phyloP scores from a whole-genome alignment of 768 basidiomycete genomes.

The Hypholoma sublateritium region DNA sequence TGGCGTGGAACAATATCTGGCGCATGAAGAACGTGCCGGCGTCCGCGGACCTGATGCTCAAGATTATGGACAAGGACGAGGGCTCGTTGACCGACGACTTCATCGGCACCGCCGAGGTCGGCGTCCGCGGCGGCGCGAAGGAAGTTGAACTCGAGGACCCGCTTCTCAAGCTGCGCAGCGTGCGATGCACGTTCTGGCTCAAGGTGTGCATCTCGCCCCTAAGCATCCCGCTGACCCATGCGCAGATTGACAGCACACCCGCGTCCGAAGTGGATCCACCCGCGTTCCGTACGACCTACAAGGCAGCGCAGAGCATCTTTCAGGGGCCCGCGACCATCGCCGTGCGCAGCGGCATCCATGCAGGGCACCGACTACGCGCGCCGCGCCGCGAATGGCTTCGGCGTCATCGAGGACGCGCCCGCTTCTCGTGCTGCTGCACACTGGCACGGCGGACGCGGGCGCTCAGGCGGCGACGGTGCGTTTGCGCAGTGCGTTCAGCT shows the following conservation, averaged over 20 bases:
- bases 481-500: slow-evolving; percentile 61
- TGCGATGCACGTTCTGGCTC: slow-evolving; percentile 66
- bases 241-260: slow-evolving; percentile 56
- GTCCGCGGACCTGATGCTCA: slow-evolving; percentile 57
- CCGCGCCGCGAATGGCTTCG: slow-evolving; percentile 60
- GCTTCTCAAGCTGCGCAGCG: slow-evolving; percentile 35
- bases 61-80: slow-evolving; percentile 70
- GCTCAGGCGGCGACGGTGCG: slow-evolving; percentile 6
- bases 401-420: slow-evolving; percentile 51
- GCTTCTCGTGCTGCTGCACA: slow-evolving; percentile 51
- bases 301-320: slow-evolving; percentile 73
- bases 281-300: slow-evolving; percentile 64
- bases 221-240: background rate
- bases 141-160: slow-evolving; percentile 63
- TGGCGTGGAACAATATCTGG: slow-evolving; percentile 81
- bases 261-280: slow-evolving; percentile 38
- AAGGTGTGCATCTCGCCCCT: slow-evolving; percentile 41
- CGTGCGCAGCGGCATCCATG: slow-evolving; percentile 67
- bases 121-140: slow-evolving; percentile 54
- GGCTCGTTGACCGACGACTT: slow-evolving; percentile 56
- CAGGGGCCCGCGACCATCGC: slow-evolving; percentile 57
- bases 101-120: slow-evolving; percentile 62
- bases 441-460: slow-evolving; percentile 27
- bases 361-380: slow-evolving; percentile 77
- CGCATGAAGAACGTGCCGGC: slow-evolving; percentile 69